A percentile compares a stretch with the other conserved stretches of the same genome.
These are phyloP conservation scores for Gardenia jasminoides DNA, from an alignment of 257 asterid species.

Conservation along the genomic window DNA sequence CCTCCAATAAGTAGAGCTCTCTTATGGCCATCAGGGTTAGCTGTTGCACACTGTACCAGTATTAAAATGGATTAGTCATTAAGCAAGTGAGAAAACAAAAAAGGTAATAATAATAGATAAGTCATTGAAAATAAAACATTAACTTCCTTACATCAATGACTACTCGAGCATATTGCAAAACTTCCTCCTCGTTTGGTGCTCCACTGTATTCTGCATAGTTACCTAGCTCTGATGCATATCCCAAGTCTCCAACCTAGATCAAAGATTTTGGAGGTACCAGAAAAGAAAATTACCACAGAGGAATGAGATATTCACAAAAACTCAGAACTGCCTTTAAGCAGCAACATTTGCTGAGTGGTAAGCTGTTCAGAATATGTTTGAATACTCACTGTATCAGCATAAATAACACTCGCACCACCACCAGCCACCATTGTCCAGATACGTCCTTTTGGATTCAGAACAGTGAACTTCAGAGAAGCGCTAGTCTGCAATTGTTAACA, in stretches of 20 bases:
- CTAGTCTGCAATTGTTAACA: conserved; percentile 62
- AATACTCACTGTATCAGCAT: conserved; percentile 85
- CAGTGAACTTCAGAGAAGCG: conserved; percentile 91
- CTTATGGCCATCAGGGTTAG: conserved; percentile 85
- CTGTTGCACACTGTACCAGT: conserved; percentile 72
- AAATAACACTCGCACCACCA: conserved; percentile 96
- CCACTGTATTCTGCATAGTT: conserved; percentile 97
- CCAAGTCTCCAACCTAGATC: conserved; percentile 83
- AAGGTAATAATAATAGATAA: not conserved
- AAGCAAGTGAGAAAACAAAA: conserved; percentile 6
- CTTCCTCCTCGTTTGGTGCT: conserved; percentile 96
- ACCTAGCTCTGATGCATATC: conserved; percentile 91
- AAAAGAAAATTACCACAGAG: not conserved
- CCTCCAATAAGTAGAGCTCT: conserved; percentile 91
- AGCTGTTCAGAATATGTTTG: conserved; percentile 6
- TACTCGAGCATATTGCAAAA: conserved; percentile 88
- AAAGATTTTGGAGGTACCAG: not conserved
- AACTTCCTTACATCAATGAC: conserved; percentile 69
- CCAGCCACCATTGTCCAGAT: conserved; percentile 99
- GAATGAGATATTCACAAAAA: not conserved
- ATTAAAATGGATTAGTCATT: conserved; percentile 16
- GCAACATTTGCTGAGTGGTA: not conserved
- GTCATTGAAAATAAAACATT: not conserved
- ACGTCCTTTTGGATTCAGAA: conserved; percentile 91
- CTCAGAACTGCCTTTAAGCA: not conserved